These are phyloP conservation scores for Mrakia hoshinonis DNA, from an alignment of 768 basidiomycete genomes.

Conservation along the genomic window DNA sequence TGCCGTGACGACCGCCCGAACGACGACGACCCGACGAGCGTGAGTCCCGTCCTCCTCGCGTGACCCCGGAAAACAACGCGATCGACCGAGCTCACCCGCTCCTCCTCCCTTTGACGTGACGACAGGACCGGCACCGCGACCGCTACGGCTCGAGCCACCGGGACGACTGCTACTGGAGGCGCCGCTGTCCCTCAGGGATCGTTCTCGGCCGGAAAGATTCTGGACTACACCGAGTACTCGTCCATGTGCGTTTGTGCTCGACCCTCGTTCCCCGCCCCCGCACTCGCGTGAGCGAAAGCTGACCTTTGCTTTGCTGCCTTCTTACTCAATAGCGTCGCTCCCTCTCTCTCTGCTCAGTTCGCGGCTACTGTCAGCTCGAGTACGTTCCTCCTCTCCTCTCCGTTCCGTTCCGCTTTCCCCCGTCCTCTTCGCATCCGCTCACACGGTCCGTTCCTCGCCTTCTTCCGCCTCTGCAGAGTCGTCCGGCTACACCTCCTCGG, in stretches of 20 bases:
- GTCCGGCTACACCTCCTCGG: neutral
- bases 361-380: constrained; percentile 4
- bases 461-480: neutral
- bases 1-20: neutral
- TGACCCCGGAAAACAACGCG: neutral
- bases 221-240: constrained; percentile 3
- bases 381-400: neutral
- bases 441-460: too few relatives aligned
- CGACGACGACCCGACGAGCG: neutral
- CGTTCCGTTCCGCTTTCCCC: neutral
- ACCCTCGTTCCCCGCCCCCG: neutral
- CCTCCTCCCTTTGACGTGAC: neutral
- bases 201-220: neutral
- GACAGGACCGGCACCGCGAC: neutral
- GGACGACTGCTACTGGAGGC: neutral
- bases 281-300: neutral
- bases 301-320: neutral
- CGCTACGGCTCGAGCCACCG: neutral
- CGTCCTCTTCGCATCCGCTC: neutral
- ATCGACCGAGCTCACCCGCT: neutral
- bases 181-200: neutral
- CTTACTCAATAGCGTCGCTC: neutral
- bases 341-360: constrained; percentile 8
- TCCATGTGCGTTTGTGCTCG: neutral
- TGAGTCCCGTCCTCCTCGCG: neutral